These are phyloP conservation scores for Venturia nashicola DNA, from an alignment of 2,329 filamentous ascomycete genomes.

Conservation along the genomic window DNA sequence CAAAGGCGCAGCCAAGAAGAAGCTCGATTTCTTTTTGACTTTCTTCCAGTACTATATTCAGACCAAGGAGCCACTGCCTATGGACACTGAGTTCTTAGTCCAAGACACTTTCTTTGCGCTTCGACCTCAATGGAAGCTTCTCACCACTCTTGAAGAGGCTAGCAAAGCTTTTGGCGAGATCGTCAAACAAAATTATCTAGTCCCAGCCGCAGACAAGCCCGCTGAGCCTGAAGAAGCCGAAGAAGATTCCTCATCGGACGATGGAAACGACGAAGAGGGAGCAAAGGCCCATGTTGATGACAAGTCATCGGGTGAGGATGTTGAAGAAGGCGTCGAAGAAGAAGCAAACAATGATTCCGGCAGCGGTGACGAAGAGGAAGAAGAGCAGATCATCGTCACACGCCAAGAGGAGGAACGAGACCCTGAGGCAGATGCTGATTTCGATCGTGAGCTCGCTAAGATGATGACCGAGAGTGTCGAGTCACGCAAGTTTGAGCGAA, in stretches of 20 bases:
- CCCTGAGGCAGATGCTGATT: constrained; percentile 89
- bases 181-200: constrained; percentile 82
- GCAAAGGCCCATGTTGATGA: constrained; percentile 37
- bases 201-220: constrained; percentile 55
- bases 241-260: constrained; percentile 63
- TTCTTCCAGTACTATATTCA: constrained; percentile 97
- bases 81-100: constrained; percentile 95
- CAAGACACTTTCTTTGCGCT: constrained; percentile 81
- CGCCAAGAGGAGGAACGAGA: constrained; percentile 82
- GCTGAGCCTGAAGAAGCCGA: constrained; percentile 57
- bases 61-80: constrained; percentile 77
- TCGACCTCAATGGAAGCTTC: constrained; percentile 85
- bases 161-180: constrained; percentile 72
- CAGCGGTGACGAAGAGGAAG: constrained; percentile 37
- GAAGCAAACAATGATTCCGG: constrained; percentile 36
- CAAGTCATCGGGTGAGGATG: constrained; percentile 32
- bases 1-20: constrained; percentile 86
- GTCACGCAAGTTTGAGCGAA: constrained; percentile 90
- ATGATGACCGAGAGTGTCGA: constrained; percentile 98
- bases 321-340: constrained; percentile 35
- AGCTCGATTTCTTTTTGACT: constrained; percentile 91
- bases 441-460: constrained; percentile 94
- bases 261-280: constrained; percentile 37
- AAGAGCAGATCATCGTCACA: constrained; percentile 86
- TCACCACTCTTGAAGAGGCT: constrained; percentile 70